Evolutionary conservation across 805 yeast species (phyloP).

Genomic region (Candida coleopterorum): DNA sequence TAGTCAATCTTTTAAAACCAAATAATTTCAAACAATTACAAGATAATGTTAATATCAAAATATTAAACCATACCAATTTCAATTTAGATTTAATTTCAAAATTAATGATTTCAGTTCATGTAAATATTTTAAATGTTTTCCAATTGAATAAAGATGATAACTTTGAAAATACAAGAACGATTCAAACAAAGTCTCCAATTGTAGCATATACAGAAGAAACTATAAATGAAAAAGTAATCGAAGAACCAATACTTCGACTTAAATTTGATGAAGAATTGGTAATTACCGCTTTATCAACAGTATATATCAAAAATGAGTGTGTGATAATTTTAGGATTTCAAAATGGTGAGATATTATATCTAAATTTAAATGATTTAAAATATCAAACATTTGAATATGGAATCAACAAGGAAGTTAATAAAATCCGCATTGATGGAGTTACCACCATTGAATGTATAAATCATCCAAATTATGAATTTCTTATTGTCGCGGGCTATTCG

Average conservation of each 20-base stretch:
- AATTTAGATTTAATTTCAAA: slow-evolving; percentile 17
- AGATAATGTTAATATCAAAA: not conserved
- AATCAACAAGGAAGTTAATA: slow-evolving; percentile 19
- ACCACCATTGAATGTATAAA: slow-evolving; percentile 22
- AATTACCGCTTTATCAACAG: slow-evolving; percentile 35
- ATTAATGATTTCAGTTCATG: slow-evolving; percentile 43
- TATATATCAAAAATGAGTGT: slow-evolving; percentile 25
- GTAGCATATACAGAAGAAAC: slow-evolving; percentile 1
- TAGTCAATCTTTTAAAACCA: slow-evolving; percentile 16
- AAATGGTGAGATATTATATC: slow-evolving; percentile 61
- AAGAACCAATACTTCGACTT: slow-evolving; percentile 42
- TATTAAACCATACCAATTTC: not conserved
- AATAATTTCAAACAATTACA: slow-evolving; percentile 3
- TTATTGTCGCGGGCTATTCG: slow-evolving; percentile 54
- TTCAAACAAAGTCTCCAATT: slow-evolving; percentile 3
- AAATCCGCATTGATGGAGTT: slow-evolving; percentile 11
- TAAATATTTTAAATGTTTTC: slow-evolving; percentile 46
- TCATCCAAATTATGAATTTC: slow-evolving; percentile 36
- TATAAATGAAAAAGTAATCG: slow-evolving; percentile 24
- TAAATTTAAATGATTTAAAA: slow-evolving; percentile 46
- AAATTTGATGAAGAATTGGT: slow-evolving; percentile 29
- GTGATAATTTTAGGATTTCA: slow-evolving; percentile 60
- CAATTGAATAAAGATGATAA: slow-evolving; percentile 26
- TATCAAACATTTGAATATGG: slow-evolving; percentile 45
- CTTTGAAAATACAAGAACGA: slow-evolving; percentile 18